Percentiles rank a stretch among this genome's conserved stretches.
Conservation (phyloP, 148 eudicot species). For the Vaccinium myrtillus region DNA sequence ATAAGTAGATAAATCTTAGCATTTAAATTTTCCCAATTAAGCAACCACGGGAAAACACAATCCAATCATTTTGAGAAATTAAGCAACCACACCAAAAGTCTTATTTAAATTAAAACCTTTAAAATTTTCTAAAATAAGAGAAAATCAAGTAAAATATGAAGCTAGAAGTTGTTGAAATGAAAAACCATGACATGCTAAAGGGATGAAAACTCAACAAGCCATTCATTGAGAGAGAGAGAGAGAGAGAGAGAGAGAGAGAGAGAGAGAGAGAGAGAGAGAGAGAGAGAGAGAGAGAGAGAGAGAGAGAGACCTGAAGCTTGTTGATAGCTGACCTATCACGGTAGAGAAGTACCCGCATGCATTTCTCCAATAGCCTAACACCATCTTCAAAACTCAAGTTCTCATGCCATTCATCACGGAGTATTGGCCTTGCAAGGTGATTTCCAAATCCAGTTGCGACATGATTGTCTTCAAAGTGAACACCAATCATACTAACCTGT, state of each 20-base stretch:
- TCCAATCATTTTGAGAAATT: neutral
- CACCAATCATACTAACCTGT: slow-evolving; percentile 91
- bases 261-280: neutral
- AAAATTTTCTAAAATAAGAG: neutral
- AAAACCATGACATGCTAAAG: slow-evolving; percentile 2
- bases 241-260: slow-evolving; percentile 22
- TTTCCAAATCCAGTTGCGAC: slow-evolving; percentile 34
- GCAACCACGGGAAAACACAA: neutral
- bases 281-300: neutral
- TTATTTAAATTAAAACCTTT: neutral
- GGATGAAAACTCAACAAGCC: neutral
- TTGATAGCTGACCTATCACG: slow-evolving; percentile 87
- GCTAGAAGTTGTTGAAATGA: neutral
- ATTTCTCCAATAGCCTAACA: slow-evolving; percentile 58
- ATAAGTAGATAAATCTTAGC: neutral
- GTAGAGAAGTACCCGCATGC: slow-evolving; percentile 84
- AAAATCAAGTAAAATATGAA: neutral
- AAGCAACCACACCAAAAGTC: neutral
- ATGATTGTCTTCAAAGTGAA: slow-evolving; percentile 79
- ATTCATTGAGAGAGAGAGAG: neutral
- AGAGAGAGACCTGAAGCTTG: slow-evolving; percentile 66
- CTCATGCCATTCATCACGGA: slow-evolving; percentile 6
- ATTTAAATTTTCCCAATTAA: neutral
- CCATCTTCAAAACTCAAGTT: slow-evolving; percentile 6
- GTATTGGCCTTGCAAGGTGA: slow-evolving; percentile 7